These are phyloP conservation scores for Chenopodium album DNA, from an alignment of 148 eudicot species.

Conservation along the genomic window DNA sequence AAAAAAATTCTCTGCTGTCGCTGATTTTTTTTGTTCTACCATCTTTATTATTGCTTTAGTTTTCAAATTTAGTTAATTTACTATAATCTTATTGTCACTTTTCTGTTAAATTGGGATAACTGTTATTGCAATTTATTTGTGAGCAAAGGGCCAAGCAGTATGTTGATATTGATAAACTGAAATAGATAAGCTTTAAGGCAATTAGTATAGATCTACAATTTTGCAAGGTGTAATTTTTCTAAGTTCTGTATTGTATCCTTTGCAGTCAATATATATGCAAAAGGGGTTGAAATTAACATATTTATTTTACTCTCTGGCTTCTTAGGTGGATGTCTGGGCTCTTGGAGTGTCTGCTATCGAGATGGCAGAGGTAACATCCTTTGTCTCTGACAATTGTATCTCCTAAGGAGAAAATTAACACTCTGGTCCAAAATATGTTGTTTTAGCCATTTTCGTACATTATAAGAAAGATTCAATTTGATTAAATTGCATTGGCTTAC, in stretches of 20 bases:
- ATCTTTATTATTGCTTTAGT: neutral
- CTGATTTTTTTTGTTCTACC: neutral
- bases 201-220: neutral
- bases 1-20: neutral
- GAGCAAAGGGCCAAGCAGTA: neutral
- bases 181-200: neutral
- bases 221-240: neutral
- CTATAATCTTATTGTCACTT: neutral
- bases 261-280: neutral
- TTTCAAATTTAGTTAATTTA: neutral
- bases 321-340: constrained; percentile 99
- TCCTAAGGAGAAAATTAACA: neutral
- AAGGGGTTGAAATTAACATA: constrained; percentile 10
- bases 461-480: neutral
- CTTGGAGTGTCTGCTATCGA: constrained; percentile 99
- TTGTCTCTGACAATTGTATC: neutral
- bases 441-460: neutral
- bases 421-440: neutral
- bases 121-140: neutral
- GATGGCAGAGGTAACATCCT: constrained; percentile 89
- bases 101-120: neutral
- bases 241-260: neutral
- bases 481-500: neutral
- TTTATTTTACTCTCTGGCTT: constrained; percentile 5
- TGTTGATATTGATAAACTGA: neutral